These are phyloP conservation scores for Solanum chiquidenum DNA, from an alignment of 257 asterid species.

Conservation along the genomic window DNA sequence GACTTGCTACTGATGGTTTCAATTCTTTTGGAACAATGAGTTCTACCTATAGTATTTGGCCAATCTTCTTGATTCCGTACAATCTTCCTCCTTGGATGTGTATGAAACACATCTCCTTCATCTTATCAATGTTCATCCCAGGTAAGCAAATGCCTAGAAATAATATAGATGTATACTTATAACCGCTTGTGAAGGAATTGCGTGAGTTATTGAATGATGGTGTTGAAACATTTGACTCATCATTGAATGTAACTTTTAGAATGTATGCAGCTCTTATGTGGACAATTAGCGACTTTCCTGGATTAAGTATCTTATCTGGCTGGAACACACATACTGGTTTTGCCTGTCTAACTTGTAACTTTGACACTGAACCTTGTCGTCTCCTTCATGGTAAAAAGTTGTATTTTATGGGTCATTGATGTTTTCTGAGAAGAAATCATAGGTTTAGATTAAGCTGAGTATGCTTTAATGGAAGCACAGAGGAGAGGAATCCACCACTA, in stretches of 20 bases:
- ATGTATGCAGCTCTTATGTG: background rate
- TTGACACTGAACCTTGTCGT: background rate
- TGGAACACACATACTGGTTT: background rate
- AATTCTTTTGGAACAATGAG: background rate
- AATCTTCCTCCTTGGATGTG: background rate
- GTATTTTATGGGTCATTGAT: background rate
- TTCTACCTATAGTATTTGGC: background rate
- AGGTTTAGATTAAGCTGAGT: background rate
- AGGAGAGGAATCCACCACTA: background rate
- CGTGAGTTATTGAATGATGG: background rate
- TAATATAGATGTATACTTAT: too few species aligned
- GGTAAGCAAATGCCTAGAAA: background rate
- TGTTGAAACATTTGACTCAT: background rate
- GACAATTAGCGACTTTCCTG: background rate
- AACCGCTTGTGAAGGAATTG: background rate
- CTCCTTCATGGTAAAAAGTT: background rate
- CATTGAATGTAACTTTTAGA: background rate
- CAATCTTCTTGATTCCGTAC: too few species aligned
- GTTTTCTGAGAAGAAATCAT: background rate
- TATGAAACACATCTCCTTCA: background rate
- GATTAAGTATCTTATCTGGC: background rate
- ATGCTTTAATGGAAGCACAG: background rate
- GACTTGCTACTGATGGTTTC: background rate
- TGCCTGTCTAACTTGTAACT: background rate
- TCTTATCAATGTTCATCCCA: background rate